phyloP scores from a whole-genome alignment of 2,329 filamentous ascomycete genomes.

The Ophiognomonia clavigignenti-juglandacearum region DNA sequence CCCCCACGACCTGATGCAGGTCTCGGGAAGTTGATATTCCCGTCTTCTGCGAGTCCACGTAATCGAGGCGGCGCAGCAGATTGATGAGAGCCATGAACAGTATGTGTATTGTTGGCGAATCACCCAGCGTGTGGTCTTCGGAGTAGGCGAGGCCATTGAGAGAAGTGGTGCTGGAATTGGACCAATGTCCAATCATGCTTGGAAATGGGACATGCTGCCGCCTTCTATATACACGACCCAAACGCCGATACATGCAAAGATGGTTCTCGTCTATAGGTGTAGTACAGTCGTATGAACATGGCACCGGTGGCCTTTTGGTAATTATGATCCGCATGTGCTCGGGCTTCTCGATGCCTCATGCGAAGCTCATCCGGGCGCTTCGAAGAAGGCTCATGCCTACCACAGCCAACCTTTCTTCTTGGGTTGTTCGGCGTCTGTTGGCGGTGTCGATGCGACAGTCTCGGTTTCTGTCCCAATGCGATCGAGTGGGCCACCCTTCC shows the following conservation, averaged over 20 bases:
- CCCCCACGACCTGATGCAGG: not conserved
- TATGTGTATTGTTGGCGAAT: not conserved
- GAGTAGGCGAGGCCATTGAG: not conserved
- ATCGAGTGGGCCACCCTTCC: constrained; percentile 45
- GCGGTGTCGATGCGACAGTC: constrained; percentile 18
- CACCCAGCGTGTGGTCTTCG: not conserved
- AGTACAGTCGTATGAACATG: constrained; percentile 2
- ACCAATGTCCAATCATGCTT: constrained; percentile 3
- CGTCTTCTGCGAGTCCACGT: constrained; percentile 3
- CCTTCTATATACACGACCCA: constrained; percentile 18
- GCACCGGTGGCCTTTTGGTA: not conserved
- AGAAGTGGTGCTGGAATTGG: constrained; percentile 22
- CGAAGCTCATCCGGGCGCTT: too few relatives aligned
- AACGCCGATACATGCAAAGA: constrained; percentile 13
- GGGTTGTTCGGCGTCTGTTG: constrained; percentile 20
- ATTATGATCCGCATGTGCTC: too few relatives aligned
- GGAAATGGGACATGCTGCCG: constrained; percentile 11
- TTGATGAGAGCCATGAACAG: not conserved
- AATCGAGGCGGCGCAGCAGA: not conserved
- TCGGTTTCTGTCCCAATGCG: constrained; percentile 37
- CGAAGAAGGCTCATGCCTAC: constrained; percentile 19
- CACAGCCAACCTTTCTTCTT: constrained; percentile 46
- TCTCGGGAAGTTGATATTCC: not conserved
- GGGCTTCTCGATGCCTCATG: too few relatives aligned
- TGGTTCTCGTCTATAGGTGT: constrained; percentile 8